Evolutionary conservation across 2,329 filamentous ascomycete species (phyloP).

Genomic region (Nothopassalora personata): DNA sequence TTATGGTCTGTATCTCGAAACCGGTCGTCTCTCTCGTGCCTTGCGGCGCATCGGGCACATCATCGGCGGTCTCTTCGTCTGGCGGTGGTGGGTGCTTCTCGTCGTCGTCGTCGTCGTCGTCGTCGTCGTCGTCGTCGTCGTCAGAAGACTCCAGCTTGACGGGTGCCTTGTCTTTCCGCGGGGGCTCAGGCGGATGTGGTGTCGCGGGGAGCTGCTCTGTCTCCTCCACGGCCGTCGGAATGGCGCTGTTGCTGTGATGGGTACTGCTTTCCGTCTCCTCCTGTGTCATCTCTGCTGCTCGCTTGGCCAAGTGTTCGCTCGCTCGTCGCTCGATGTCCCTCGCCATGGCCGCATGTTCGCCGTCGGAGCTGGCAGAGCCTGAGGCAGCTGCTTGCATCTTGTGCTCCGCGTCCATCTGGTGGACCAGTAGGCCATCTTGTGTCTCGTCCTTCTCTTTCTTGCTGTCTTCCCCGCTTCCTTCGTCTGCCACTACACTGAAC

Average conservation of each 20-base stretch:
- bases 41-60: slow-evolving; percentile 47
- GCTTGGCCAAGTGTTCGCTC: slow-evolving; percentile 28
- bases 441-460: slow-evolving; percentile 2
- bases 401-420: not conserved
- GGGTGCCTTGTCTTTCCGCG: slow-evolving; percentile 26
- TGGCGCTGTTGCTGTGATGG: not conserved
- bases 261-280: slow-evolving; percentile 3
- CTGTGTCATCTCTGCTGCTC: slow-evolving; percentile 26
- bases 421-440: not conserved
- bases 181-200: slow-evolving; percentile 29
- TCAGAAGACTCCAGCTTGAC: slow-evolving; percentile 5
- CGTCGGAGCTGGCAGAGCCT: not conserved
- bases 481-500: slow-evolving; percentile 9
- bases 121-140: slow-evolving; percentile 27
- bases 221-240: not conserved
- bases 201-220: slow-evolving; percentile 23
- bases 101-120: slow-evolving; percentile 26
- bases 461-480: not conserved
- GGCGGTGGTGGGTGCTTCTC: slow-evolving; percentile 27
- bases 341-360: slow-evolving; percentile 10
- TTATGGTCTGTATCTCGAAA: slow-evolving; percentile 91
- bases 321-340: slow-evolving; percentile 27
- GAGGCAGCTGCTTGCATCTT: not conserved
- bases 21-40: slow-evolving; percentile 38
- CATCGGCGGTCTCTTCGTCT: slow-evolving; percentile 22